Evolutionary conservation across 2,329 filamentous ascomycete species (phyloP).

Genomic region (Neophaeococcomyces mojaviensis): DNA sequence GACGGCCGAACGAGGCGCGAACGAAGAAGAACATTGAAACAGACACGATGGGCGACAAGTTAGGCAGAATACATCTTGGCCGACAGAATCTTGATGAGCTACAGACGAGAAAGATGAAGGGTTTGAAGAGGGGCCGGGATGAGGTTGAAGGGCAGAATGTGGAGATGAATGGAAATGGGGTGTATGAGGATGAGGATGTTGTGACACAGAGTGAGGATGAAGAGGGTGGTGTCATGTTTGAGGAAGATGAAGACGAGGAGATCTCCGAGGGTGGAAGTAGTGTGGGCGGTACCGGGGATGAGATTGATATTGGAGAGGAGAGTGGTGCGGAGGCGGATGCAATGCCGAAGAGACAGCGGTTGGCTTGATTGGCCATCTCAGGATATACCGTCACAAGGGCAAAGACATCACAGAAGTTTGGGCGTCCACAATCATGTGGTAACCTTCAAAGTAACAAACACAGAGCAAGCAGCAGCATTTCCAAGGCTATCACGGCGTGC

Average conservation of each 20-base stretch:
- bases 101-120: conserved; percentile 99
- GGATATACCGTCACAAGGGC: no score
- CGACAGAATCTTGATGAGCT: conserved; percentile 80
- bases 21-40: conserved; percentile 96
- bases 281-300: conserved; percentile 21
- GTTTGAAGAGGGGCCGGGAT: conserved; percentile 74
- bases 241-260: conserved; percentile 33
- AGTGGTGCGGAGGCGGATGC: conserved; percentile 12
- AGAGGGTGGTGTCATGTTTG: conserved; percentile 15
- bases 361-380: conserved; percentile 8
- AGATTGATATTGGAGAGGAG: conserved; percentile 12
- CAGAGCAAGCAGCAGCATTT: no score
- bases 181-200: conserved; percentile 17
- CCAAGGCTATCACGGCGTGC: no score
- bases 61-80: conserved; percentile 83
- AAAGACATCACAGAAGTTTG: no score
- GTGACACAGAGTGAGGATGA: conserved; percentile 20
- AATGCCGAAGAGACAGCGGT: conserved; percentile 21
- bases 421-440: no score
- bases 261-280: conserved; percentile 18
- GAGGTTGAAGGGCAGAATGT: conserved; percentile 44
- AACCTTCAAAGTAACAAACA: no score
- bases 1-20: conserved; percentile 48
- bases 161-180: conserved; percentile 14
- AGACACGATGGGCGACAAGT: conserved; percentile 90